A percentile compares a stretch with the other conserved stretches of the same genome.
These are phyloP conservation scores for Pisolithus microcarpus DNA, from an alignment of 768 basidiomycete genomes.

Conservation along the genomic window DNA sequence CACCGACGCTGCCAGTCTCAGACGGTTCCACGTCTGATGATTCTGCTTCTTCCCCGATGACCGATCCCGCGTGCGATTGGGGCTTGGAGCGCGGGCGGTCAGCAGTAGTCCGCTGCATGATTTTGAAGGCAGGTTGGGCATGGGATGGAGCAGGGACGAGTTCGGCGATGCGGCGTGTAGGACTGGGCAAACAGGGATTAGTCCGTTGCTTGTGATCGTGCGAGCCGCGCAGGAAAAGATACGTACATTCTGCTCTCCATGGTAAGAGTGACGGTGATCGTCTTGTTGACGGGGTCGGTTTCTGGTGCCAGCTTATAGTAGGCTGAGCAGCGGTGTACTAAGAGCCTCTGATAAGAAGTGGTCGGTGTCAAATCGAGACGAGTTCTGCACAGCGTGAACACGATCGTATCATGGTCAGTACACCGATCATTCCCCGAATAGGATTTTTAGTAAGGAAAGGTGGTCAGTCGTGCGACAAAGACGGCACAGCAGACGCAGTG, in stretches of 20 bases:
- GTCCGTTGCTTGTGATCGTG: neutral
- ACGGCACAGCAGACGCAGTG: neutral
- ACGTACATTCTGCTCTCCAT: slow-evolving; percentile 73
- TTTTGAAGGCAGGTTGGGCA: slow-evolving; percentile 75
- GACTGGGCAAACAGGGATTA: slow-evolving; percentile 38
- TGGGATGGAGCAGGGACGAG: slow-evolving; percentile 70
- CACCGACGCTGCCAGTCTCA: slow-evolving; percentile 70
- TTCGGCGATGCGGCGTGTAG: slow-evolving; percentile 61
- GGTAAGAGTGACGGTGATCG: slow-evolving; percentile 49
- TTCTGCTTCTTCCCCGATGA: slow-evolving; percentile 69
- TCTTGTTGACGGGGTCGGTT: slow-evolving; percentile 55
- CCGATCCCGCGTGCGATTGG: slow-evolving; percentile 66
- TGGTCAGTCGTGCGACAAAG: slow-evolving; percentile 6
- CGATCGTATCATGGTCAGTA: slow-evolving; percentile 14
- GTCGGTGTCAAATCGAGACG: slow-evolving; percentile 62
- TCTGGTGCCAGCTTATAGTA: slow-evolving; percentile 75
- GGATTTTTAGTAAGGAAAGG: slow-evolving; percentile 1
- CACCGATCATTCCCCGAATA: slow-evolving; percentile 1
- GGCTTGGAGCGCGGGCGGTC: slow-evolving; percentile 51
- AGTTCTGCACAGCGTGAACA: slow-evolving; percentile 32
- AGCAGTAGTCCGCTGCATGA: slow-evolving; percentile 64
- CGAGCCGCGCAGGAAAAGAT: neutral
- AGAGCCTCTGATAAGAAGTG: slow-evolving; percentile 78
- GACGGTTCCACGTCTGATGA: slow-evolving; percentile 75
- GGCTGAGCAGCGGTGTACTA: slow-evolving; percentile 78